Percentiles rank a stretch among this genome's conserved stretches.
phyloP scores from a whole-genome alignment of 768 basidiomycete species.

The Neoboletus brunneissimus region DNA sequence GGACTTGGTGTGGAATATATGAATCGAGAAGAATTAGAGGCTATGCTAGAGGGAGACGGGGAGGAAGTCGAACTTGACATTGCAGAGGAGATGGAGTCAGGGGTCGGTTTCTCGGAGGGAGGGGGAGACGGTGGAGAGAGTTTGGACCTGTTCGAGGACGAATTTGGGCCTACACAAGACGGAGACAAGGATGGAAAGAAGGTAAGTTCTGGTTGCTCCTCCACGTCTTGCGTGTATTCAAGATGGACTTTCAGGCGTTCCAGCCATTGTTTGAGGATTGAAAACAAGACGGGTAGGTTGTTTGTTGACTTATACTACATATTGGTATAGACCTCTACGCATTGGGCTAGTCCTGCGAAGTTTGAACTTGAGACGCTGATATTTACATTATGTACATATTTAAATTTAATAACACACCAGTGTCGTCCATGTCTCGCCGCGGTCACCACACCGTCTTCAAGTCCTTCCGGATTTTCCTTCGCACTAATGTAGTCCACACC shows the following conservation, averaged over 20 bases:
- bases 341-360: not conserved
- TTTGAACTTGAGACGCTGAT: not conserved
- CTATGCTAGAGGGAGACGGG: slow-evolving; percentile 36
- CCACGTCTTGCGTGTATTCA: not conserved
- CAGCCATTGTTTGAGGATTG: slow-evolving; percentile 35
- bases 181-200: slow-evolving; percentile 21
- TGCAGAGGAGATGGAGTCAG: slow-evolving; percentile 1
- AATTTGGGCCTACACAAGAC: slow-evolving; percentile 34
- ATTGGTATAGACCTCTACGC: not conserved
- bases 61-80: slow-evolving; percentile 32
- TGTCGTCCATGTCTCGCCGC: slow-evolving; percentile 17
- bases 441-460: slow-evolving; percentile 13
- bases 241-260: slow-evolving; percentile 21
- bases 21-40: slow-evolving; percentile 57
- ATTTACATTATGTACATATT: not conserved
- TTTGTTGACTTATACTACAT: not conserved
- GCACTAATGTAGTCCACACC: not conserved
- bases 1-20: slow-evolving; percentile 70
- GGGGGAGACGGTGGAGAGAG: slow-evolving; percentile 19
- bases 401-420: not conserved
- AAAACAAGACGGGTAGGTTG: not conserved
- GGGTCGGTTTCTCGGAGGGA: not conserved
- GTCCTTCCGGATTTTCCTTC: slow-evolving; percentile 10
- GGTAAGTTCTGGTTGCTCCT: slow-evolving; percentile 15
- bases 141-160: slow-evolving; percentile 33